Evolutionary conservation across 371 early-diverging fungal genomes (phyloP), one percentile per base, ranked within the genome.

Genomic region (Mucor plumbeus): DNA sequence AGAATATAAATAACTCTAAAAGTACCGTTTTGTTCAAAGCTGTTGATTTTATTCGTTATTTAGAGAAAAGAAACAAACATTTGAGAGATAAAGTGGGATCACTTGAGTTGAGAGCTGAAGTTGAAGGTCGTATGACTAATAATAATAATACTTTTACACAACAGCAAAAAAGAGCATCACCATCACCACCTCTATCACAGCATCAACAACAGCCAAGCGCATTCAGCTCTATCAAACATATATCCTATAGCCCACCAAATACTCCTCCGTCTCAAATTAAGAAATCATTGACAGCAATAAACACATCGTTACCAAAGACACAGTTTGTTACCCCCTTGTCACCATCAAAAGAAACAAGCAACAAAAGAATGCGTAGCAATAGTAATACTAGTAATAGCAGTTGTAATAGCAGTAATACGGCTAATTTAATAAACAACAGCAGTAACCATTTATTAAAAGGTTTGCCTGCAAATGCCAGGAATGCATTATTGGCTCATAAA

Each of bases 11-110:
- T 64, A 74, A 83, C 65, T 85, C 85, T 31, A 87, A 86, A 63
- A 81, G 84, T 34, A 80, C 80, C 11, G 79, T 87, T 14, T 64
- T 88, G n/a, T 78, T 79, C 62, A 85, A 85, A 67, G 82, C 87
- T 6, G 87, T 78, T 34, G 84, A 84, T 40, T 84, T 74, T 36
- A 83, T 86, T 36, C 67, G 70, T 10, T 61, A 79, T 59, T 71
- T 83, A 14, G 84, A 84, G 57, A 72, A 74, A 26, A 70, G 81
- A 41, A 88, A 84, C 56, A 73, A 76, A 14, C 36, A 64, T 8
- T 44, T 86, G 59, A 77, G 76, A 48, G 86, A 86, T 13, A 85
- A 85, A 65, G 76, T 86, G 7, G 65, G 64, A 14, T 58, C 71
- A 41, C 77, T 88, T 47, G 78, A 85, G 62, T 59, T 82, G 47